These are phyloP conservation scores for Boeremia exigua DNA, from an alignment of 2,329 filamentous ascomycete species.

Conservation along the genomic window DNA sequence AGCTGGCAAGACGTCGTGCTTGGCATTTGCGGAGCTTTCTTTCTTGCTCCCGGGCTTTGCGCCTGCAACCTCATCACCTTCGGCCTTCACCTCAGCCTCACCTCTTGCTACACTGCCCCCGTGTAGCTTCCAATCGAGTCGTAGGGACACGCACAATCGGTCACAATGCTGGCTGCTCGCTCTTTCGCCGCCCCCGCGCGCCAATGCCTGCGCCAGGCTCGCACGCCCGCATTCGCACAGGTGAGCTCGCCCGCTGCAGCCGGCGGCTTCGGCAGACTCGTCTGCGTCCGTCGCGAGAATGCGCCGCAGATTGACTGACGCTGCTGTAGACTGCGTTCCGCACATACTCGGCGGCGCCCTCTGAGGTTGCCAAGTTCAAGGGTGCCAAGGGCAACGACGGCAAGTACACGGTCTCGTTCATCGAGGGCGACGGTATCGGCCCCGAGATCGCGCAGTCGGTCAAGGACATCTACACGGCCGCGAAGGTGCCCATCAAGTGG, in stretches of 20 bases:
- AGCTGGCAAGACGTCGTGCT: slow-evolving; percentile 9
- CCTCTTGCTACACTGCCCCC: slow-evolving; percentile 36
- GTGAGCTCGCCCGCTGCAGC: slow-evolving; percentile 53
- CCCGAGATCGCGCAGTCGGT: slow-evolving; percentile 97
- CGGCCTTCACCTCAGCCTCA: slow-evolving; percentile 26
- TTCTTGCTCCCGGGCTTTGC: slow-evolving; percentile 37
- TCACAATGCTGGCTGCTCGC: slow-evolving; percentile 83
- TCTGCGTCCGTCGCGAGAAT: not conserved
- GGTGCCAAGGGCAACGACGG: slow-evolving; percentile 89
- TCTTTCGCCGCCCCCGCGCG: slow-evolving; percentile 77
- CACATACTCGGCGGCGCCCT: slow-evolving; percentile 61
- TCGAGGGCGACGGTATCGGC: slow-evolving; percentile 98
- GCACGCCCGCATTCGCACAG: slow-evolving; percentile 60
- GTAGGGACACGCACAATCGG: slow-evolving; percentile 28
- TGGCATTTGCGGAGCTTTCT: slow-evolving; percentile 33
- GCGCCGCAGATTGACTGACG: slow-evolving; percentile 16
- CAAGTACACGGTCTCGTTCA: slow-evolving; percentile 94
- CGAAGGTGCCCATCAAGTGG: slow-evolving; percentile 95
- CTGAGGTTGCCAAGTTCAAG: slow-evolving; percentile 84
- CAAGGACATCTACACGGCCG: slow-evolving; percentile 97
- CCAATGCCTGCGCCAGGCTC: slow-evolving; percentile 76
- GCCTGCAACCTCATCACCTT: slow-evolving; percentile 28
- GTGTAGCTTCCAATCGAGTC: slow-evolving; percentile 44
- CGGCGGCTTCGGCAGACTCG: not conserved
- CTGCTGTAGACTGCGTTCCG: slow-evolving; percentile 37